These are phyloP conservation scores for Apophysomyces trapeziformis DNA, from an alignment of 371 early-diverging fungal genomes.

Conservation along the genomic window DNA sequence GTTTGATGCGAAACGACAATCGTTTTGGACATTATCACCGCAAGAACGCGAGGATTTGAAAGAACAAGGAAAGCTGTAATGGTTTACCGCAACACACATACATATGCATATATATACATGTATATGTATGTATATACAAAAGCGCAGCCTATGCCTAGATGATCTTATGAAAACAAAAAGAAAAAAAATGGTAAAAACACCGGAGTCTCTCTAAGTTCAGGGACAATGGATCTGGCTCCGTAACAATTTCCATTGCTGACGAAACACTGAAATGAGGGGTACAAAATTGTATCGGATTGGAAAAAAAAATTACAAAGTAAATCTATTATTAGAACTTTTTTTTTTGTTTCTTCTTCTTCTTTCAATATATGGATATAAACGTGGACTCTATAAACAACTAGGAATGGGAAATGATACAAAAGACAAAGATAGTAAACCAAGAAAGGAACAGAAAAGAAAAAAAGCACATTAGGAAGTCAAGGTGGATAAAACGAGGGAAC, in stretches of 20 bases:
- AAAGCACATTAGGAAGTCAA: neutral
- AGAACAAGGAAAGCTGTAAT: slow-evolving; percentile 46
- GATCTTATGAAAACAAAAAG: neutral
- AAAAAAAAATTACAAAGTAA: no score
- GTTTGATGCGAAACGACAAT: slow-evolving; percentile 42
- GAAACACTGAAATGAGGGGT: no score
- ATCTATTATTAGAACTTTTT: no score
- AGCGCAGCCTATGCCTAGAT: neutral
- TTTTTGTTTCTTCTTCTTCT: neutral
- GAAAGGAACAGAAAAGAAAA: neutral
- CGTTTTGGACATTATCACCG: slow-evolving; percentile 46
- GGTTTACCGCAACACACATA: neutral
- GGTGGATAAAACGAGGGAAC: neutral
- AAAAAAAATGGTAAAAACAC: slow-evolving; percentile 3
- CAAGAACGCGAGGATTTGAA: slow-evolving; percentile 46
- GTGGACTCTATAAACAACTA: neutral
- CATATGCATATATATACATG: no score
- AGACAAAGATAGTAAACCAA: neutral
- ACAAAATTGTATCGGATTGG: no score
- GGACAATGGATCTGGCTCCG: no score
- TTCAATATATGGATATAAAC: neutral
- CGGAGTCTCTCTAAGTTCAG: no score
- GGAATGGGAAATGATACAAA: neutral
- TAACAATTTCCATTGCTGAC: no score
- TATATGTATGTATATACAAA: no score